Evolutionary conservation across 2,329 filamentous ascomycete genomes (phyloP).

Genomic region (Cladorrhinum sp.): DNA sequence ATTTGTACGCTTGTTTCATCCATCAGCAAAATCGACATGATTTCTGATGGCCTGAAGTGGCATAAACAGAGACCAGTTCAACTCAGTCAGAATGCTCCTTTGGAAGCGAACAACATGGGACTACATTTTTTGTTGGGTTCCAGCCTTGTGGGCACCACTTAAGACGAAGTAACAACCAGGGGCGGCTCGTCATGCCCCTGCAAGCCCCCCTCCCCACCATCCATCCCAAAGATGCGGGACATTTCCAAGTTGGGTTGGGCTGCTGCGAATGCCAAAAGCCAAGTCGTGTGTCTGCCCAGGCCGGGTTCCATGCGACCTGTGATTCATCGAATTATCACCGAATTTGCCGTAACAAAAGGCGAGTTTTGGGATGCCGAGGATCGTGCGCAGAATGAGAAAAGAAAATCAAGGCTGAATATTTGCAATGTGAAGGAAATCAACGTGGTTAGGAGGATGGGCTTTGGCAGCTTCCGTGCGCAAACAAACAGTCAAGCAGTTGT

Average conservation of each 20-base stretch:
- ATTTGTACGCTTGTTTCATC: background rate
- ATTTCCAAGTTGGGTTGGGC: background rate
- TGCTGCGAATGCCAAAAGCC: too few species aligned
- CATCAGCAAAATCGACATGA: background rate
- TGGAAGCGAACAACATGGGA: background rate
- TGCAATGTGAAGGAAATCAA: too few species aligned
- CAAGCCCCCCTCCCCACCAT: background rate
- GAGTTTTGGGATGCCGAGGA: background rate
- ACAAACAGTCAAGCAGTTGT: too few species aligned
- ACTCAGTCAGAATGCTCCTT: background rate
- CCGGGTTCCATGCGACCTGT: background rate
- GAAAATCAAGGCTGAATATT: too few species aligned
- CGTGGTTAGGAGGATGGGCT: too few species aligned
- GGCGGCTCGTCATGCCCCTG: background rate
- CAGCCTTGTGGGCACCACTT: conserved; percentile 1
- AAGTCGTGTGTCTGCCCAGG: background rate
- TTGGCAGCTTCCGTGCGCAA: too few species aligned
- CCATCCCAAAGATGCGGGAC: background rate
- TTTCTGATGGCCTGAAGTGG: background rate
- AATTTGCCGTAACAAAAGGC: background rate
- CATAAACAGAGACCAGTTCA: background rate
- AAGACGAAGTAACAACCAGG: background rate
- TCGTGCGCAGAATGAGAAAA: too few species aligned
- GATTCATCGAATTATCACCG: background rate
- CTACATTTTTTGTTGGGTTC: conserved; percentile 5